Conservation (phyloP, 2,329 filamentous ascomycete species). For the Aureobasidium sp. region DNA sequence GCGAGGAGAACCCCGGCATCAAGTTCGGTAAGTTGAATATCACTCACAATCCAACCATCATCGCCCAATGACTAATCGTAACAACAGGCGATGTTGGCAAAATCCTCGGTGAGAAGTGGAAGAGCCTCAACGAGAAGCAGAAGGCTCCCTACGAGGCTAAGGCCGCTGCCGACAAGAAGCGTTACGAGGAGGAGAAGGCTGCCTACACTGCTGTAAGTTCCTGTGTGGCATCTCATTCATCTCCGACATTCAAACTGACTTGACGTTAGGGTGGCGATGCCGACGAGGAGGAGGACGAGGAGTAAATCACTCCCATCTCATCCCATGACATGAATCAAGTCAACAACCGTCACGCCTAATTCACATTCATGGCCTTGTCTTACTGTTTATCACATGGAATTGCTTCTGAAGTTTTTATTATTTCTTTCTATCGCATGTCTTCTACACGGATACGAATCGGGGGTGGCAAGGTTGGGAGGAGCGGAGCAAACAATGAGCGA, state of each 20-base stretch:
- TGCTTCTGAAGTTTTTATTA: conserved; percentile 6
- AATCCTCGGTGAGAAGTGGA: conserved; percentile 97
- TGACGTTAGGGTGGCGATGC: conserved; percentile 23
- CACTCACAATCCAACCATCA: neutral
- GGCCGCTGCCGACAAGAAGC: conserved; percentile 96
- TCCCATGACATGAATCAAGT: conserved; percentile 2
- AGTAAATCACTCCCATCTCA: conserved; percentile 21
- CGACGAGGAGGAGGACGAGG: conserved; percentile 33
- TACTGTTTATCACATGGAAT: conserved; percentile 12
- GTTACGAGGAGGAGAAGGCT: conserved; percentile 96
- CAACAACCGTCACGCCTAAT: conserved; percentile 14
- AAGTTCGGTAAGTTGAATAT: conserved; percentile 60
- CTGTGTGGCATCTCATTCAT: neutral
- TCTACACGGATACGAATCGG: conserved; percentile 7
- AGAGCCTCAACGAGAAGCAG: conserved; percentile 89
- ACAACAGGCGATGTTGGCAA: conserved; percentile 83
- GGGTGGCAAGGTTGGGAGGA: neutral
- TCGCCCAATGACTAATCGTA: conserved; percentile 11
- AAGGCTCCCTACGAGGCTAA: conserved; percentile 92
- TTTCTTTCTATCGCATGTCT: conserved; percentile 12
- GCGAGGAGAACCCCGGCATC: conserved; percentile 96
- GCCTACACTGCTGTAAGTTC: conserved; percentile 70
- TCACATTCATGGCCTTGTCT: conserved; percentile 15
- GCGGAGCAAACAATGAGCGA: neutral
- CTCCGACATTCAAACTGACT: conserved; percentile 3